These are phyloP conservation scores for Lachancea lanzarotensis DNA, from an alignment of 805 yeast species.

Conservation along the genomic window DNA sequence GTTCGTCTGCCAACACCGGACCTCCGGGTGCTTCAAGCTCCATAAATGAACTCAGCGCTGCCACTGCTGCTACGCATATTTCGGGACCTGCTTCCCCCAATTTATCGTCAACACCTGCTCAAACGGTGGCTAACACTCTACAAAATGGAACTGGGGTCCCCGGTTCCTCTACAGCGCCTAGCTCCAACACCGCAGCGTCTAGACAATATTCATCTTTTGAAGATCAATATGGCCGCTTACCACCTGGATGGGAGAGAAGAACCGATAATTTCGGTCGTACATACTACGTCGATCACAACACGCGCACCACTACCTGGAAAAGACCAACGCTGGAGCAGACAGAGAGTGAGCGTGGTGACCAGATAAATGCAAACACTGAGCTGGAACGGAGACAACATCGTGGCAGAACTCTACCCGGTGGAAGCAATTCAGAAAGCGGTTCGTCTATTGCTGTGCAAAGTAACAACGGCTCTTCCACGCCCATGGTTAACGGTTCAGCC, in stretches of 20 bases:
- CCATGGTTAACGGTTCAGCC: conserved; percentile 46
- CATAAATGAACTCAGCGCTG: not conserved
- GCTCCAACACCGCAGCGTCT: conserved; percentile 15
- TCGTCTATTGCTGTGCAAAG: conserved; percentile 37
- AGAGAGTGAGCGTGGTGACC: conserved; percentile 57
- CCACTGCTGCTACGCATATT: conserved; percentile 6
- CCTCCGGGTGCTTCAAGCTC: conserved; percentile 15
- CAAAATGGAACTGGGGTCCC: conserved; percentile 24
- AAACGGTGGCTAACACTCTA: conserved; percentile 27
- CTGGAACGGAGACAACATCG: conserved; percentile 87
- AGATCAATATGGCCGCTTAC: conserved; percentile 93
- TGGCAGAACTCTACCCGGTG: conserved; percentile 80
- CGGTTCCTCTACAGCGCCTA: conserved; percentile 17
- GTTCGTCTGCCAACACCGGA: conserved; percentile 34
- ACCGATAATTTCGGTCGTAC: conserved; percentile 97
- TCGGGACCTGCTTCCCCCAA: conserved; percentile 18
- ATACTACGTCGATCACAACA: conserved; percentile 95
- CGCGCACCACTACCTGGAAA: conserved; percentile 98
- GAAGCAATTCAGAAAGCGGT: conserved; percentile 28
- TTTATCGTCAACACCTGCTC: conserved; percentile 23
- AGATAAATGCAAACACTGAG: conserved; percentile 65
- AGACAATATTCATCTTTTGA: conserved; percentile 89
- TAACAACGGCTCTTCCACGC: conserved; percentile 41
- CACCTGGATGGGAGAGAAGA: conserved; percentile 99
- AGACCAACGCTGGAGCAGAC: conserved; percentile 82